Evolutionary conservation across 2,329 filamentous ascomycete genomes (phyloP).

Genomic region (Coniochaeta prunicola): DNA sequence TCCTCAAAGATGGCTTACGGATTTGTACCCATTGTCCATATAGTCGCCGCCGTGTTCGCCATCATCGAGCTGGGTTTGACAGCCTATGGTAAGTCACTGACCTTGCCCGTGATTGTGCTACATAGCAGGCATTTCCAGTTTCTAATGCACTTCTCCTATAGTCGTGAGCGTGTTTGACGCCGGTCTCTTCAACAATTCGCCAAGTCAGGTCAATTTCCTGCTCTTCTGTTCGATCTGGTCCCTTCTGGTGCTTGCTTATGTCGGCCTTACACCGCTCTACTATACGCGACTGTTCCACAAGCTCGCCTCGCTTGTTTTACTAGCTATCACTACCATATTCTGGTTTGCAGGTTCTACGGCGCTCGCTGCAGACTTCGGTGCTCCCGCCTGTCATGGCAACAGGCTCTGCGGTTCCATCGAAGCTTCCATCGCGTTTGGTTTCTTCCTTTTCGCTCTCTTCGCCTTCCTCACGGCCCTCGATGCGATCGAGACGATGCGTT

Average conservation of each 20-base stretch:
- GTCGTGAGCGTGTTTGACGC: constrained; percentile 44
- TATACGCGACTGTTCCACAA: constrained; percentile 54
- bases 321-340: constrained; percentile 71
- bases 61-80: constrained; percentile 70
- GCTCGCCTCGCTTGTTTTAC: constrained; percentile 58
- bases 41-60: constrained; percentile 58
- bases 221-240: constrained; percentile 77
- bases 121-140: neutral
- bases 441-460: constrained; percentile 53
- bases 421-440: constrained; percentile 59
- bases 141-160: constrained; percentile 19
- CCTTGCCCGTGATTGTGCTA: neutral
- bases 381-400: constrained; percentile 44
- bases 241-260: constrained; percentile 61
- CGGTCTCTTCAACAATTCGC: constrained; percentile 30
- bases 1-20: constrained; percentile 34
- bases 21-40: constrained; percentile 57
- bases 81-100: constrained; percentile 53
- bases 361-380: constrained; percentile 57
- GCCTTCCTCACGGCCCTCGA: constrained; percentile 39
- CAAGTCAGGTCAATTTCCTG: constrained; percentile 64
- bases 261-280: constrained; percentile 60
- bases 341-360: constrained; percentile 87
- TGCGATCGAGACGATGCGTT: constrained; percentile 33
- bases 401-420: constrained; percentile 52